Evolutionary conservation across 2,329 filamentous ascomycete species (phyloP).

Genomic region (Aspergillus sp.): DNA sequence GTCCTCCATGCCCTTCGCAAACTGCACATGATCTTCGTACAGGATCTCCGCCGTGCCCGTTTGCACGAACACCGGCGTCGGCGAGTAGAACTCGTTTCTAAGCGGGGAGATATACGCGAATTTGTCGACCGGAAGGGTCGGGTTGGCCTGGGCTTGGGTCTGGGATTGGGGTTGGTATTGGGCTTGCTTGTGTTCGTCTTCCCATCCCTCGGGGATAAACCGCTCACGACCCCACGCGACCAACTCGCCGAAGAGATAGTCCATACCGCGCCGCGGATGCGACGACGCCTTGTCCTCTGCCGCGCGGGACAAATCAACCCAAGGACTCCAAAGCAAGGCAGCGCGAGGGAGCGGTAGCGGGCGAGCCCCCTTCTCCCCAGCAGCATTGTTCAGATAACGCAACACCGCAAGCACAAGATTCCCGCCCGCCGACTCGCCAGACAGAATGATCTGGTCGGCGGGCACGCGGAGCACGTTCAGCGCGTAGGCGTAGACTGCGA

Average conservation of each 20-base stretch:
- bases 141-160: too few relatives aligned
- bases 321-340: constrained; percentile 18
- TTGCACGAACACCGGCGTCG: neutral
- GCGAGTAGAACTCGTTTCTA: neutral
- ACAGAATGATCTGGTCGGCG: constrained; percentile 21
- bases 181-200: neutral
- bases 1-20: neutral
- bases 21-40: neutral
- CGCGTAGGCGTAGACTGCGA: constrained; percentile 23
- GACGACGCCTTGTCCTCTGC: neutral
- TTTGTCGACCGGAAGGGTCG: too few relatives aligned
- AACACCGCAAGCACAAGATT: constrained; percentile 23
- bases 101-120: neutral
- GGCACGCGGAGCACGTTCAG: constrained; percentile 19
- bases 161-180: too few relatives aligned
- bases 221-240: neutral
- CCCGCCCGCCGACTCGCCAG: constrained; percentile 23
- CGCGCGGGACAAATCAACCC: neutral
- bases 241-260: neutral
- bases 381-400: constrained; percentile 13
- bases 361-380: constrained; percentile 1
- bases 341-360: constrained; percentile 16
- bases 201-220: neutral
- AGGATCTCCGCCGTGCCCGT: neutral
- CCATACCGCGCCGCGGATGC: neutral